These are phyloP conservation scores for Dictyostelium intermedium DNA, from an alignment of 78 protist genomes.

Conservation along the genomic window DNA sequence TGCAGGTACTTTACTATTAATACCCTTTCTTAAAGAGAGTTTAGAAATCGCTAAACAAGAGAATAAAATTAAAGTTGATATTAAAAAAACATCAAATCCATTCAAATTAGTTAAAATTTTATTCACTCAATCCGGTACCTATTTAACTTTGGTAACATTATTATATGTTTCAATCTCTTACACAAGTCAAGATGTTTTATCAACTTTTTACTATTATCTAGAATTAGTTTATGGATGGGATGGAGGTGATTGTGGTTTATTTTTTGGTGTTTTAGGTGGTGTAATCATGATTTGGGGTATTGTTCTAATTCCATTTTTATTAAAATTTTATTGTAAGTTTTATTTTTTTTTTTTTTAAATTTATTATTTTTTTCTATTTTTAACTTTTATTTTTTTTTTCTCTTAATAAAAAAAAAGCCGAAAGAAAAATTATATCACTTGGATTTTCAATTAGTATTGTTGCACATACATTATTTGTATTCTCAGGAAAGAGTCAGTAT, in stretches of 20 bases:
- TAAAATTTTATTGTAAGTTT: constrained; percentile 29
- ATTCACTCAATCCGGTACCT: not conserved
- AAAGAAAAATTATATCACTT: constrained; percentile 11
- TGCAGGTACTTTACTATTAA: not conserved
- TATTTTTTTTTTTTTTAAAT: no score
- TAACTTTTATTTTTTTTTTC: not conserved
- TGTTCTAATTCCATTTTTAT: not conserved
- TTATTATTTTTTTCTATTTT: not conserved
- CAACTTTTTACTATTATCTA: not conserved
- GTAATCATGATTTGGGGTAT: not conserved
- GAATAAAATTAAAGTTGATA: not conserved
- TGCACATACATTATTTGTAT: not conserved
- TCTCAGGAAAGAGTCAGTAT: constrained; percentile 16
- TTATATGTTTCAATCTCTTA: not conserved
- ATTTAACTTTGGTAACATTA: not conserved
- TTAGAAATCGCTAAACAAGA: not conserved
- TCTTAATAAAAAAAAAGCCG: constrained; percentile 7
- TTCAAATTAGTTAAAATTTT: not conserved
- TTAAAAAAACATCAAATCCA: not conserved
- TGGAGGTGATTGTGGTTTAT: not conserved
- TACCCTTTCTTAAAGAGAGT: not conserved
- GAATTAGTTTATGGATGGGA: not conserved
- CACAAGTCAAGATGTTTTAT: not conserved
- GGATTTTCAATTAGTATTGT: not conserved
- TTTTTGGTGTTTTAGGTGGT: not conserved